Percentiles rank a stretch among this genome's conserved stretches.
phyloP scores from a whole-genome alignment of 495 filamentous ascomycete species.

The Hypoxylon perforatum region DNA sequence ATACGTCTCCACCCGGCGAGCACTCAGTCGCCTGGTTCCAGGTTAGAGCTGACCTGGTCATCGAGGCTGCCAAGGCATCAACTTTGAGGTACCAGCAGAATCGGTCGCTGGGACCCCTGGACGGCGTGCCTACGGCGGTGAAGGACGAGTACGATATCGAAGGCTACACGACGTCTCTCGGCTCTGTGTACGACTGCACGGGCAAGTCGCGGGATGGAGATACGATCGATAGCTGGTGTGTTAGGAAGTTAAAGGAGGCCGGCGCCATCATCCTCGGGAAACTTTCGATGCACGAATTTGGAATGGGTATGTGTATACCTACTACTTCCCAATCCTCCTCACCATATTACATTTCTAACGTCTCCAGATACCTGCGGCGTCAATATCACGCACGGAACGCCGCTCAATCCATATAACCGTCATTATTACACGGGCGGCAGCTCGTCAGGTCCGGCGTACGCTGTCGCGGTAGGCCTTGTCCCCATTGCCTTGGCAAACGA shows the following conservation, averaged over 20 bases:
- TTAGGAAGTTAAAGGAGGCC: constrained; percentile 75
- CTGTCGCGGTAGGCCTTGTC: constrained; percentile 75
- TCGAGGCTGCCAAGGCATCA: constrained; percentile 73
- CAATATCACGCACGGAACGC: constrained; percentile 82
- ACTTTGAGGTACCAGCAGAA: constrained; percentile 72
- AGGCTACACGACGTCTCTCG: constrained; percentile 75
- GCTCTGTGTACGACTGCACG: constrained; percentile 56
- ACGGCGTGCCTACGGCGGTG: constrained; percentile 81
- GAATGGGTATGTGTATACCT: constrained; percentile 56
- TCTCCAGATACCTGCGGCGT: constrained; percentile 79
- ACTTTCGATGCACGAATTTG: constrained; percentile 86
- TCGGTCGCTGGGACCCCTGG: constrained; percentile 70
- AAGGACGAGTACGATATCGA: constrained; percentile 82
- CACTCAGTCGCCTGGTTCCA: constrained; percentile 76
- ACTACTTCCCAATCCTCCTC: too few species aligned
- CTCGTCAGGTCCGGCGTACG: constrained; percentile 83
- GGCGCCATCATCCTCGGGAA: constrained; percentile 84
- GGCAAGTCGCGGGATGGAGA: constrained; percentile 56
- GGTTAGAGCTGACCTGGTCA: constrained; percentile 66
- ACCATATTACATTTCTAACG: constrained; percentile 2
- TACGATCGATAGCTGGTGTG: constrained; percentile 70
- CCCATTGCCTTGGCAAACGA: constrained; percentile 86
- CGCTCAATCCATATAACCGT: constrained; percentile 78
- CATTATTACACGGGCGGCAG: constrained; percentile 85
- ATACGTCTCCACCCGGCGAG: constrained; percentile 60